phyloP scores from a whole-genome alignment of 257 asterid species.

The Penstemon eatonii region DNA sequence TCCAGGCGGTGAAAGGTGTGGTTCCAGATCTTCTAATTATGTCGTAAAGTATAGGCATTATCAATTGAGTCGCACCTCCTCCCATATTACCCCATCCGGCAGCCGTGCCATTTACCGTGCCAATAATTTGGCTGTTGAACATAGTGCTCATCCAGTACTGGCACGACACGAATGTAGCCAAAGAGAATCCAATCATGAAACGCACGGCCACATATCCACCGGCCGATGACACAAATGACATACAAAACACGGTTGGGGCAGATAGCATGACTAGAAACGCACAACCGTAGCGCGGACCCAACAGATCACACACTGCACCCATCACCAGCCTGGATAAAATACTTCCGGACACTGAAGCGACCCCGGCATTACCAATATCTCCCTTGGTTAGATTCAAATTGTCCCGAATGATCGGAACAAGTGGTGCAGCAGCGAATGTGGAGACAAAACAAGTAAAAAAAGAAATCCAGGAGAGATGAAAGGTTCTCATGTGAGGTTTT shows the following conservation, averaged over 20 bases:
- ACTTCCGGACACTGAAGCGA: constrained; percentile 11
- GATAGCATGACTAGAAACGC: neutral
- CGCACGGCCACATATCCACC: neutral
- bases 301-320: constrained; percentile 1
- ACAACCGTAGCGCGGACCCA: constrained; percentile 4
- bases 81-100: constrained; percentile 1
- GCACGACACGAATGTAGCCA: constrained; percentile 14
- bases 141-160: constrained; percentile 8
- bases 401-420: constrained; percentile 6
- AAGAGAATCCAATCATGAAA: constrained; percentile 1
- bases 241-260: neutral
- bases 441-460: constrained; percentile 17
- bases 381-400: neutral
- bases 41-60: neutral
- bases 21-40: neutral
- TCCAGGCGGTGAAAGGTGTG: constrained; percentile 3
- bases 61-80: neutral
- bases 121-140: neutral
- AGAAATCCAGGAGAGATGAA: constrained; percentile 15
- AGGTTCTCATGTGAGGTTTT: constrained; percentile 14
- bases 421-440: neutral
- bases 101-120: neutral
- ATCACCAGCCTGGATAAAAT: constrained; percentile 9
- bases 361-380: constrained; percentile 16
- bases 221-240: constrained; percentile 1